phyloP scores from a whole-genome alignment of 2,329 filamentous ascomycete genomes.

The Stachybotrys chartarum region DNA sequence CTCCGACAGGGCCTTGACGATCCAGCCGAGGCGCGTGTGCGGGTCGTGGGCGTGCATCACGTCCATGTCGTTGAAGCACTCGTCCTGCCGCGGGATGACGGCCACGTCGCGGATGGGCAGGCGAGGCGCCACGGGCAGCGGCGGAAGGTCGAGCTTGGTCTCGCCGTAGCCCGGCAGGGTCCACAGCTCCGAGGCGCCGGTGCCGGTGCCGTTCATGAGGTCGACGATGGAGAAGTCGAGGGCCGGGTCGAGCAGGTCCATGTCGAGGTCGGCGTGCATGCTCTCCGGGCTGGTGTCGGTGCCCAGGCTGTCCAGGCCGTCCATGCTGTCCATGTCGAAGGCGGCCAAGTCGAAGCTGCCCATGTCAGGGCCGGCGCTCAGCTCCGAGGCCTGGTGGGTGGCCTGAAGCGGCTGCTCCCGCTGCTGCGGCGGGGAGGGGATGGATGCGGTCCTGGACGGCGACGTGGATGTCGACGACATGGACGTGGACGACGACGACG shows the following conservation, averaged over 20 bases:
- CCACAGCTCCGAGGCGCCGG: conserved; percentile 13
- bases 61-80: conserved; percentile 16
- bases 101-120: conserved; percentile 22
- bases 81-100: conserved; percentile 12
- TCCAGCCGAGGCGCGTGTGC: conserved; percentile 24
- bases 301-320: conserved; percentile 18
- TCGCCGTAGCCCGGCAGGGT: conserved; percentile 13
- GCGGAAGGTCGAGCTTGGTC: conserved; percentile 23
- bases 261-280: conserved; percentile 11
- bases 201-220: conserved; percentile 17
- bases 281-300: conserved; percentile 24
- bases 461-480: background rate
- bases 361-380: conserved; percentile 12
- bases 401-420: background rate
- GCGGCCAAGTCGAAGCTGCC: conserved; percentile 26
- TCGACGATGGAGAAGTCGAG: conserved; percentile 29
- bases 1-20: conserved; percentile 21
- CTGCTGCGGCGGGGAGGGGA: background rate
- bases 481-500: conserved; percentile 11
- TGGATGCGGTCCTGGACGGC: background rate
- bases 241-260: conserved; percentile 15
- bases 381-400: background rate
- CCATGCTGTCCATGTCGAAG: conserved; percentile 25
- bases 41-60: conserved; percentile 27
- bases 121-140: conserved; percentile 15